Percentiles rank a stretch among this genome's conserved stretches.
Evolutionary conservation across 129 eudicot genomes (phyloP).

Genomic region (Chrysanthemum makinoi): DNA sequence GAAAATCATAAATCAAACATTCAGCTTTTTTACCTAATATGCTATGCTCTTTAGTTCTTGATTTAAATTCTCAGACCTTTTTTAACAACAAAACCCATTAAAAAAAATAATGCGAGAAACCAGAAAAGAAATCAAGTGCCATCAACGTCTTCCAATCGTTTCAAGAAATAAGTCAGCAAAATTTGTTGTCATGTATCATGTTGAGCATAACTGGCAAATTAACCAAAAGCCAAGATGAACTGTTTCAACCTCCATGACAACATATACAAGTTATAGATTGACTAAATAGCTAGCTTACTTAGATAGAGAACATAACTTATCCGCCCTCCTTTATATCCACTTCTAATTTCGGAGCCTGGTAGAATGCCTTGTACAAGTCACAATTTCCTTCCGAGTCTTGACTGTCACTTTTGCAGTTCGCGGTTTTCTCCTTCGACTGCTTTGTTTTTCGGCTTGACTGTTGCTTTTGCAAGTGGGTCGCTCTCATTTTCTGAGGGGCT

Average conservation of each 20-base stretch:
- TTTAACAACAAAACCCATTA: background rate
- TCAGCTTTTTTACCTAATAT: too few species aligned
- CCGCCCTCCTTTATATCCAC: conserved; percentile 7
- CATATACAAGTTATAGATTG: conserved; percentile 14
- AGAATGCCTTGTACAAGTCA: conserved; percentile 24
- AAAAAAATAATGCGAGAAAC: background rate
- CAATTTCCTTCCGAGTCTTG: conserved; percentile 16
- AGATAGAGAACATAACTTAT: background rate
- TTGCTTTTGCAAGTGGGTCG: background rate
- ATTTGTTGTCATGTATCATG: conserved; percentile 3
- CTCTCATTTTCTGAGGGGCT: background rate
- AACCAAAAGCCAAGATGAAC: conserved; percentile 6
- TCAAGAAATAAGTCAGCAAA: conserved; percentile 2
- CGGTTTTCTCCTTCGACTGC: background rate
- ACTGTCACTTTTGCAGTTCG: conserved; percentile 8
- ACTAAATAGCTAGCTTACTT: background rate
- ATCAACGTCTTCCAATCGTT: background rate
- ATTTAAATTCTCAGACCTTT: background rate
- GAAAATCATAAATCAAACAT: too few species aligned
- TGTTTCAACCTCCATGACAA: conserved; percentile 28
- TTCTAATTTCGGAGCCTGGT: conserved; percentile 32
- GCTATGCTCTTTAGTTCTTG: background rate
- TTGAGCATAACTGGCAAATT: conserved; percentile 21
- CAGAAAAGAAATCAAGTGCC: background rate
- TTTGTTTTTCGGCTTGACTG: background rate